Evolutionary conservation across 176 grass and related monocot genomes (phyloP), one percentile per base, ranked within the genome.

Genomic region (Avena atlantica): DNA sequence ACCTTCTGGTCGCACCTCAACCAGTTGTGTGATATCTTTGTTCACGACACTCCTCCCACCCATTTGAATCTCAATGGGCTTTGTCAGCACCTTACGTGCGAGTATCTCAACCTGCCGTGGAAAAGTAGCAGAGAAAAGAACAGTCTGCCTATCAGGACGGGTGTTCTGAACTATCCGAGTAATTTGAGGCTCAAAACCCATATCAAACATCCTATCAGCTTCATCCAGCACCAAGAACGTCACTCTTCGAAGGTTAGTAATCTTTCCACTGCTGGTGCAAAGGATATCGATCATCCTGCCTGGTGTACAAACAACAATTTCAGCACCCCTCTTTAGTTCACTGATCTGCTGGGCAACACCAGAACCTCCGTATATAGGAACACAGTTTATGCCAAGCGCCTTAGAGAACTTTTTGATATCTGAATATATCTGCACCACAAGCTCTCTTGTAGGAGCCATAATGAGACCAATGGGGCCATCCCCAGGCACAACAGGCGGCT

Each of bases 261-360:
- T 98, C 87, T 98, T 98, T 29, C 96, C 96, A 21, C 86, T 88
- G 81, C 96, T 93, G 3, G 93, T 98, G 80, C 93, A 95, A 67
- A 98, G 89, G 47, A 98, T 98, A 83, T 95, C 93, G n/a, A 98
- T 98, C 96, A 98, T 95, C 62, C 96, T 89, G 52, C 96, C 96
- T 0, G 96, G 96, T 59, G 96, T 95, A 84, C 96, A 98, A 59
- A 98, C 91, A 45, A 95, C 93, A 89, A 98, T 95, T 81, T 98
- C 96, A 21, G 93, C 60, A 66, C 96, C 96, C 23, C 96, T 87
- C 83, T 98, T 98, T 70, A 98, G 87, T 82, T 98, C 93, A 24
- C 96, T 98, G 13, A 98, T 98, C 88, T 95, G 96, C 81, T 98
- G 96, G 14, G 95, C 95, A 81, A 98, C 93, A 23, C 95, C 95